phyloP scores from a whole-genome alignment of 805 yeast genomes.

The Suhomyces vadensis region DNA sequence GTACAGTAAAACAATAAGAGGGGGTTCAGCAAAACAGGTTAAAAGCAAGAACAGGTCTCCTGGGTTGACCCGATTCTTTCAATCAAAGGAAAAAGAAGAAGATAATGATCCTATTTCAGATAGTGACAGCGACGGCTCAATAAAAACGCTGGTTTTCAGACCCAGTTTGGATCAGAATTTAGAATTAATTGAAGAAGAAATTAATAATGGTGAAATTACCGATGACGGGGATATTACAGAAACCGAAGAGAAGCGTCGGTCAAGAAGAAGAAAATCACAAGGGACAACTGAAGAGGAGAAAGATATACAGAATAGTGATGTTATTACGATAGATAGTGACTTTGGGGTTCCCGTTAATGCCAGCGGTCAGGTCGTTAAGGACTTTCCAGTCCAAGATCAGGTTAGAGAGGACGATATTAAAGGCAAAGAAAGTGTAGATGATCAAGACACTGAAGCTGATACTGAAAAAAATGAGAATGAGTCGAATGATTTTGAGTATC shows the following conservation, averaged over 20 bases:
- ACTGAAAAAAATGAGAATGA: slow-evolving; percentile 19
- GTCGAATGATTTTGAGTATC: slow-evolving; percentile 22
- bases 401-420: slow-evolving; percentile 9
- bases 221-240: slow-evolving; percentile 18
- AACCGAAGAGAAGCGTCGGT: slow-evolving; percentile 11
- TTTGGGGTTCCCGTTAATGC: slow-evolving; percentile 30
- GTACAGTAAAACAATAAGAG: neutral
- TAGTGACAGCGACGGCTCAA: slow-evolving; percentile 17
- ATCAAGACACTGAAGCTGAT: slow-evolving; percentile 8
- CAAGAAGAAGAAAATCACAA: neutral
- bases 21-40: slow-evolving; percentile 12
- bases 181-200: slow-evolving; percentile 22
- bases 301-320: slow-evolving; percentile 19
- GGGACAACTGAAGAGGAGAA: slow-evolving; percentile 10
- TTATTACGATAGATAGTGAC: slow-evolving; percentile 30
- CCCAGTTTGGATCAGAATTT: slow-evolving; percentile 12
- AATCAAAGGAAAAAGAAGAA: slow-evolving; percentile 5
- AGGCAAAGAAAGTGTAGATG: slow-evolving; percentile 9
- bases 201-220: slow-evolving; percentile 14
- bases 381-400: neutral
- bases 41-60: slow-evolving; percentile 1
- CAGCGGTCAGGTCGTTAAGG: slow-evolving; percentile 20
- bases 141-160: slow-evolving; percentile 10
- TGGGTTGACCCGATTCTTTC: slow-evolving; percentile 12
- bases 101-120: slow-evolving; percentile 8